Conservation (phyloP, 805 yeast genomes). For the Ogataea nakhonphanomensis region DNA sequence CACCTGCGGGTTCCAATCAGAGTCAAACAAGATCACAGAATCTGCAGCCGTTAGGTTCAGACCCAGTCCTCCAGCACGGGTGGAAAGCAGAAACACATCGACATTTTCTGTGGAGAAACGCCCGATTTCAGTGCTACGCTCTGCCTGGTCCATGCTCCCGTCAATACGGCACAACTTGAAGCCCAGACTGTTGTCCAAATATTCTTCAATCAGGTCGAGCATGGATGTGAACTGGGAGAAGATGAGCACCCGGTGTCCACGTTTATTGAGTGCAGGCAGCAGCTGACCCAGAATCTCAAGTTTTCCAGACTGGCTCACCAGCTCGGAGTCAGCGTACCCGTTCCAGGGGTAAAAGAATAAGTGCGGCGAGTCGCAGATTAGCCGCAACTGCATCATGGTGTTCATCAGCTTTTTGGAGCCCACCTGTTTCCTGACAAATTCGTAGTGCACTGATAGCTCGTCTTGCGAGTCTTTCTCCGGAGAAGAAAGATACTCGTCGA, state of each 20-base stretch:
- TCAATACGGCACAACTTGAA: constrained; percentile 61
- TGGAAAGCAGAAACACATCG: constrained; percentile 69
- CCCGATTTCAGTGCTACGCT: constrained; percentile 61
- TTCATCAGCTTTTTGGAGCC: constrained; percentile 57
- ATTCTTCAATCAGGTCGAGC: constrained; percentile 79
- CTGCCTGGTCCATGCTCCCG: constrained; percentile 66
- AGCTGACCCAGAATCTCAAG: constrained; percentile 66
- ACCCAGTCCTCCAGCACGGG: constrained; percentile 95
- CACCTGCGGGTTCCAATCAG: constrained; percentile 97
- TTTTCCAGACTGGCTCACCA: constrained; percentile 67
- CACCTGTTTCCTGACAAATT: constrained; percentile 39
- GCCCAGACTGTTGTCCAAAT: constrained; percentile 48
- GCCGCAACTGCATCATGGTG: constrained; percentile 77
- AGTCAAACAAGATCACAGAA: constrained; percentile 83
- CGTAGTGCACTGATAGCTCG: constrained; percentile 21
- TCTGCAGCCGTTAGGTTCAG: constrained; percentile 84
- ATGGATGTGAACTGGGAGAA: constrained; percentile 84
- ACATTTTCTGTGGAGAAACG: constrained; percentile 40
- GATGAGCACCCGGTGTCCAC: constrained; percentile 65
- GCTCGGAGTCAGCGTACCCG: constrained; percentile 35
- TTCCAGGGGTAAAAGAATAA: constrained; percentile 78
- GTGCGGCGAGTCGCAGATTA: constrained; percentile 83
- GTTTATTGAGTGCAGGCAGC: constrained; percentile 43
- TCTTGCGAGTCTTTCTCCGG: constrained; percentile 11
- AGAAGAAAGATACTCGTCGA: constrained; percentile 32